These are phyloP conservation scores for Arctostaphylos glauca DNA, from an alignment of 148 eudicot genomes.

Conservation along the genomic window DNA sequence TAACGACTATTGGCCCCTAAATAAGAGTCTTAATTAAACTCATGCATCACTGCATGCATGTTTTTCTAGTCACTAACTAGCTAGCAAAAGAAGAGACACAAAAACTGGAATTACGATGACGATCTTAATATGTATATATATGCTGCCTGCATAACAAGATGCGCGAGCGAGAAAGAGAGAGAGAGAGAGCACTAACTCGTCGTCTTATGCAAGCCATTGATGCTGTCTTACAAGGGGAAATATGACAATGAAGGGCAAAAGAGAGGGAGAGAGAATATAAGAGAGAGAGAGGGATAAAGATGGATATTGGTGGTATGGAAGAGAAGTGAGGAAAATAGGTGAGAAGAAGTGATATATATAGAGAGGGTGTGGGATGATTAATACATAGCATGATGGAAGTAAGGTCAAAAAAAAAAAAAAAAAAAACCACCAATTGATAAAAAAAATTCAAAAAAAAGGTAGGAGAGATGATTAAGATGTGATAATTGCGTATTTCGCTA, in stretches of 20 bases:
- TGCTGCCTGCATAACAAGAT: neutral
- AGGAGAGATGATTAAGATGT: neutral
- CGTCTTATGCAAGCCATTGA: slow-evolving; percentile 26
- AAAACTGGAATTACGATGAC: neutral
- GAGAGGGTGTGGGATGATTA: neutral
- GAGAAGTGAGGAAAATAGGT: neutral
- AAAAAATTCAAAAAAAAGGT: neutral
- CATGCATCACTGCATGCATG: slow-evolving; percentile 9
- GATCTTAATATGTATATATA: neutral
- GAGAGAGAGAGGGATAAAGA: neutral
- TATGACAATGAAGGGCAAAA: neutral
- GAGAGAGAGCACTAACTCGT: neutral
- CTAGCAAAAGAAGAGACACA: neutral
- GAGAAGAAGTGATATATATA: neutral
- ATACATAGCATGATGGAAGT: neutral
- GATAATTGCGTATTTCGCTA: neutral
- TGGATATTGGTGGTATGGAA: neutral
- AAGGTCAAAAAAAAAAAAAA: neutral
- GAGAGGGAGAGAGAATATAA: neutral
- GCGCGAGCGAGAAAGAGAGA: neutral
- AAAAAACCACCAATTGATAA: neutral
- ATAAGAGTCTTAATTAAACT: too few relatives aligned
- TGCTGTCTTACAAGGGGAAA: neutral
- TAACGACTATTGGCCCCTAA: too few relatives aligned
- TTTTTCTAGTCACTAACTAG: neutral